Conservation (phyloP, 2,329 filamentous ascomycete species). For the Hypomyces rosellus region DNA sequence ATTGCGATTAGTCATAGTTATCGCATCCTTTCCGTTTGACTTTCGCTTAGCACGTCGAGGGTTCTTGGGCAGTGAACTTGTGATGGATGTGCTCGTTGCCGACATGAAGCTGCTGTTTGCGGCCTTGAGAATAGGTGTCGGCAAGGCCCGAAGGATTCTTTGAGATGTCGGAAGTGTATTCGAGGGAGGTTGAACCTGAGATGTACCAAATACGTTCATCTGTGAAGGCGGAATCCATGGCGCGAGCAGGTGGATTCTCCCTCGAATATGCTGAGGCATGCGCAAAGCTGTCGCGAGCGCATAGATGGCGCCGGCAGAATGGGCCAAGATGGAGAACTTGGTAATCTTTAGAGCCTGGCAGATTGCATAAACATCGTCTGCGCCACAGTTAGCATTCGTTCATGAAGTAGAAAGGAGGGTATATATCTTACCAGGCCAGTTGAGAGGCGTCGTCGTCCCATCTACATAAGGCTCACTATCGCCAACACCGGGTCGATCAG, state of each 20-base stretch:
- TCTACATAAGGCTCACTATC: conserved; percentile 83
- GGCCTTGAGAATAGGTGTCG: conserved; percentile 84
- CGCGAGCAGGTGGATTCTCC: conserved; percentile 86
- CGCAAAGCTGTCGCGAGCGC: conserved; percentile 89
- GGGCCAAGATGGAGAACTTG: conserved; percentile 92
- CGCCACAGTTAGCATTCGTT: conserved; percentile 20
- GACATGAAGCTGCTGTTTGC: conserved; percentile 96
- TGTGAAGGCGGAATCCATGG: conserved; percentile 97
- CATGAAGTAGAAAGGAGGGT: background rate
- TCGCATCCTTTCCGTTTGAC: conserved; percentile 33
- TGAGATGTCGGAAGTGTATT: conserved; percentile 89
- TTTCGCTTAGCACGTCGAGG: conserved; percentile 56
- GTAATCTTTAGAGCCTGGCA: conserved; percentile 88
- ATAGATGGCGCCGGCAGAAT: conserved; percentile 97
- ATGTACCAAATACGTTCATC: conserved; percentile 69
- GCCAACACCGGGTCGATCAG: conserved; percentile 88
- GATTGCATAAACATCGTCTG: conserved; percentile 82
- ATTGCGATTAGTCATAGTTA: conserved; percentile 27
- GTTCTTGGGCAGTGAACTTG: conserved; percentile 66
- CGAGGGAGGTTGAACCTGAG: conserved; percentile 68
- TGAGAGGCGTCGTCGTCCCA: conserved; percentile 76
- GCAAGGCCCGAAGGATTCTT: conserved; percentile 80
- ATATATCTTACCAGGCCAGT: conserved; percentile 73
- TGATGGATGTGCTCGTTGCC: conserved; percentile 80
- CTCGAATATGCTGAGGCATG: conserved; percentile 92